These are phyloP conservation scores for Scutellaria minor DNA, from an alignment of 257 asterid species.

Conservation along the genomic window DNA sequence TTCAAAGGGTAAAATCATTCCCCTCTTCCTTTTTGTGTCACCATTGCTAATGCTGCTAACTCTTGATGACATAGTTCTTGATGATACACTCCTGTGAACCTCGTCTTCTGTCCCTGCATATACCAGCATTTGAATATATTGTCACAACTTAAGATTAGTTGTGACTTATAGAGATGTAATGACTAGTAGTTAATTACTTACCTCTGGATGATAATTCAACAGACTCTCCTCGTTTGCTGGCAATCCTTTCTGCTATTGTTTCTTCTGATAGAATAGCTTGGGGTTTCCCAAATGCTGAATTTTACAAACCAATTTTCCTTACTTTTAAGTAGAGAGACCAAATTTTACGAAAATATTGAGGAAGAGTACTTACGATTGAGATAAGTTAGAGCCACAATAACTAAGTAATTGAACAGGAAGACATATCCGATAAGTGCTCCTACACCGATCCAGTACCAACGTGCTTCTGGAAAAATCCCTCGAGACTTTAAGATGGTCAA, in stretches of 20 bases:
- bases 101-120: slow-evolving; percentile 44
- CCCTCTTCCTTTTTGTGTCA: slow-evolving; percentile 56
- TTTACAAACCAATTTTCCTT: neutral
- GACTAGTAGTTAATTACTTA: neutral
- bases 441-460: slow-evolving; percentile 85
- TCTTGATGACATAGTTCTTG: slow-evolving; percentile 52
- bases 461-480: slow-evolving; percentile 63
- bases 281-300: slow-evolving; percentile 77
- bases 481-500: slow-evolving; percentile 55
- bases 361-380: slow-evolving; percentile 64
- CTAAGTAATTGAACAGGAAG: slow-evolving; percentile 61
- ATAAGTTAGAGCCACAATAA: slow-evolving; percentile 59
- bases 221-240: slow-evolving; percentile 45
- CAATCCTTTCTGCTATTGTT: slow-evolving; percentile 51
- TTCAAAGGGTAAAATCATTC: slow-evolving; percentile 85
- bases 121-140: neutral
- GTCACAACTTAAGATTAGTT: neutral
- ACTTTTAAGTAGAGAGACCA: slow-evolving; percentile 10
- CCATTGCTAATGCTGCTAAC: slow-evolving; percentile 46
- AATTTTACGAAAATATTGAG: neutral
- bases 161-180: neutral
- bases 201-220: slow-evolving; percentile 40
- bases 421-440: slow-evolving; percentile 65
- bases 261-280: slow-evolving; percentile 67
- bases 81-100: slow-evolving; percentile 45